Conservation (phyloP, 2,329 filamentous ascomycete genomes). For the Neonectria ditissima region DNA sequence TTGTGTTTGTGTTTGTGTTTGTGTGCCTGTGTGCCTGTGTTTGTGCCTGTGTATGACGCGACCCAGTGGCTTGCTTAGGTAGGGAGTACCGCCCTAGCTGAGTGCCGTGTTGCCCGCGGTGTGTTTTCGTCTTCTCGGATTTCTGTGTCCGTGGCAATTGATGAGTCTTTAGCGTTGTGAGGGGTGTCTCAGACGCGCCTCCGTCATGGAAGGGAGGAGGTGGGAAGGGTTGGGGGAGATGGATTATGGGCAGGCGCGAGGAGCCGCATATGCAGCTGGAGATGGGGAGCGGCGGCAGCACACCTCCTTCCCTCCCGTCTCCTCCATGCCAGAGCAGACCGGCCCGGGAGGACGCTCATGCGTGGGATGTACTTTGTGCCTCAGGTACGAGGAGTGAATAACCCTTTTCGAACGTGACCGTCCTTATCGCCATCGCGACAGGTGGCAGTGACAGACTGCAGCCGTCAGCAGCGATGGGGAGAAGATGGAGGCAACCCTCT, state of each 20-base stretch:
- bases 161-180: not conserved
- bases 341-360: conserved; percentile 29
- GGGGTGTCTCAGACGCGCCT: not conserved
- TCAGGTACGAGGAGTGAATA: conserved; percentile 1
- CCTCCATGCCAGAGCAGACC: conserved; percentile 20
- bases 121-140: conserved; percentile 5
- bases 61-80: conserved; percentile 4
- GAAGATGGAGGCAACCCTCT: not conserved
- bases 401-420: not conserved
- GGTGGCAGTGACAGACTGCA: not conserved
- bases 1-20: conserved; percentile 10
- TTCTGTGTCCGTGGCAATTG: not conserved
- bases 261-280: conserved; percentile 31
- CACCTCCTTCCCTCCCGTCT: conserved; percentile 22
- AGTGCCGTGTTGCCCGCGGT: conserved; percentile 7
- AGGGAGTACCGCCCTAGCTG: not conserved
- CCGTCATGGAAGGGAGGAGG: not conserved
- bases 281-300: conserved; percentile 16
- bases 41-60: not conserved
- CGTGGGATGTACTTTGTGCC: conserved; percentile 16
- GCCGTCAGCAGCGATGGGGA: too few species aligned
- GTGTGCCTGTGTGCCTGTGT: conserved; percentile 8
- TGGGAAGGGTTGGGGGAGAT: conserved; percentile 29
- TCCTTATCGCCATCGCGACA: not conserved
- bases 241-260: conserved; percentile 21